phyloP scores from a whole-genome alignment of 78 protist genomes.

The Goniomonas avonlea region DNA sequence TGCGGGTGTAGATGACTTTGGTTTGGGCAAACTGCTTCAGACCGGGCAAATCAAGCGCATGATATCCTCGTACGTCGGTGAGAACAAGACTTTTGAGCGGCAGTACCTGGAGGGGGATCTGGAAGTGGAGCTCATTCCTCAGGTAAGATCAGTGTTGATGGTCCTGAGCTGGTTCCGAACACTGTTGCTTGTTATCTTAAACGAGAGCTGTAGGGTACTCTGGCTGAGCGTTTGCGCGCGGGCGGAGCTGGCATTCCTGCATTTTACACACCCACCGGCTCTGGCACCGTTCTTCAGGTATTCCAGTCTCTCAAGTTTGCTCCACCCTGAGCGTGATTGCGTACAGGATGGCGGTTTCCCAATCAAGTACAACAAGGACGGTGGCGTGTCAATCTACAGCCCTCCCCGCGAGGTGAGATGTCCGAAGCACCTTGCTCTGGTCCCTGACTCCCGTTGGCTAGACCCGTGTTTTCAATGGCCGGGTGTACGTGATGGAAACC shows the following conservation, averaged over 20 bases:
- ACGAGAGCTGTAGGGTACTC: too few relatives aligned
- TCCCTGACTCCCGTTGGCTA: background rate
- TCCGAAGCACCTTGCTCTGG: background rate
- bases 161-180: too few relatives aligned
- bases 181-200: too few relatives aligned
- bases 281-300: slow-evolving; percentile 69
- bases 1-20: slow-evolving; percentile 80
- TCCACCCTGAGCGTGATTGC: too few relatives aligned
- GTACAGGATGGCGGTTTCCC: slow-evolving; percentile 86
- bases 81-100: slow-evolving; percentile 76
- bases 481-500: slow-evolving; percentile 67
- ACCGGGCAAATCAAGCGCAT: slow-evolving; percentile 61
- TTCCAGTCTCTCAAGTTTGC: too few relatives aligned
- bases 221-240: slow-evolving; percentile 92
- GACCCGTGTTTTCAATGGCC: slow-evolving; percentile 38
- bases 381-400: slow-evolving; percentile 55
- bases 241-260: slow-evolving; percentile 98
- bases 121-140: slow-evolving; percentile 86
- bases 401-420: slow-evolving; percentile 64
- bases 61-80: slow-evolving; percentile 93
- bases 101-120: slow-evolving; percentile 85
- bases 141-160: too few relatives aligned
- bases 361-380: slow-evolving; percentile 68
- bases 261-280: slow-evolving; percentile 87
- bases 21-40: slow-evolving; percentile 79